Base-by-base conservation (phyloP, 805 yeast species). In the Clavispora vitiphila region DNA sequence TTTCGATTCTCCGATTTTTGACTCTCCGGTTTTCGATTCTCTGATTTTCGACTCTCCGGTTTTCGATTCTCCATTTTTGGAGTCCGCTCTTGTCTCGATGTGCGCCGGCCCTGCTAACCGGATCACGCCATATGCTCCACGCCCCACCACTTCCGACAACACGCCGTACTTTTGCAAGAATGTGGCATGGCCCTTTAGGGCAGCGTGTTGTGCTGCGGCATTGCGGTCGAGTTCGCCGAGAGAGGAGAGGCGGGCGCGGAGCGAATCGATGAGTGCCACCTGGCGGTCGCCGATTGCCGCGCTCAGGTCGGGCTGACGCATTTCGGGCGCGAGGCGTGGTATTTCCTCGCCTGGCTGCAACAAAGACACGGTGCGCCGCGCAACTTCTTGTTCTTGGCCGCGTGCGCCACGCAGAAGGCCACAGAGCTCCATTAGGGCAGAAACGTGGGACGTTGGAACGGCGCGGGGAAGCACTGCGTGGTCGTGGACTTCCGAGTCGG, bases 61-160 rank as follows among this genome's bases (percentile, higher is more conserved):
- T n/a, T n/a, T n/a, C n/a, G n/a, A n/a, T n/a, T n/a, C n/a, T n/a
- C n/a, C n/a, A n/a, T n/a, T n/a, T n/a, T n/a, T n/a, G n/a, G n/a
- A n/a, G n/a, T n/a, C n/a, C n/a, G n/a, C n/a, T n/a, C n/a, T n/a
- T n/a, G n/a, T n/a, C n/a, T n/a, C 43, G 1, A 34, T 25, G 10
- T 32, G 43, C 22, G 47, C 45, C 6, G 61, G 50, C 31, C 62
- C 60, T 5, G 74, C 56, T 34, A 72, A 61, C 38, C 69, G 68
- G 41, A 72, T 74, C 1, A 71, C 62, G n/a, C 77, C 77, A 46
- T 69, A 72, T 2, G 76, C 64, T 2, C 77, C 77, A 35, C 61
- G 67, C 30, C 77, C 77, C 34, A 72, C 61, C 5, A 65, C 57
- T 20, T 60, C 57, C 37, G 53, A 57, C n/a, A 64, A 58, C 8